Percentiles rank a stretch among this genome's conserved stretches.
These are phyloP conservation scores for Globisporangium cylindrosporum DNA, from an alignment of 352 stramenopile species.

Conservation along the genomic window DNA sequence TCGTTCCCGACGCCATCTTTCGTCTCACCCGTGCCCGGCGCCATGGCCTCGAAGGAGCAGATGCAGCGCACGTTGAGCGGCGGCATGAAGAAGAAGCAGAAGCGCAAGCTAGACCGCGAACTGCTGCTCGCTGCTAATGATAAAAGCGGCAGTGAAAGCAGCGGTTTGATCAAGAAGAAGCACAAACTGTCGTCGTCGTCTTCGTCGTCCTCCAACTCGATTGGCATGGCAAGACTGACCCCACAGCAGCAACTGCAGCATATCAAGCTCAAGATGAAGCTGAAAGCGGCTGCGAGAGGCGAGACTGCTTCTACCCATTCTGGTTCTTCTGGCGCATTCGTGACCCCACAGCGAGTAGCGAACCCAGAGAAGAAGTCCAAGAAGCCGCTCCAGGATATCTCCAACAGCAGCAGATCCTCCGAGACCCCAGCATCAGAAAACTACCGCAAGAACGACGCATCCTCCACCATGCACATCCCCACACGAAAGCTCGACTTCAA, in stretches of 20 bases:
- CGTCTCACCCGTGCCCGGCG: conserved; percentile 33
- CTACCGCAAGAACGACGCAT: neutral
- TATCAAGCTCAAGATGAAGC: conserved; percentile 17
- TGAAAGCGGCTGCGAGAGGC: conserved; percentile 14
- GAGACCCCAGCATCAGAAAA: neutral
- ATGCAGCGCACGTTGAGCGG: conserved; percentile 38
- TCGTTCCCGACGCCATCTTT: conserved; percentile 36
- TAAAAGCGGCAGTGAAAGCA: neutral
- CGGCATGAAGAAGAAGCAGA: conserved; percentile 29
- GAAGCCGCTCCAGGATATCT: conserved; percentile 40
- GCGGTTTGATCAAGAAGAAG: conserved; percentile 20
- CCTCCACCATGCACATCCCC: conserved; percentile 16
- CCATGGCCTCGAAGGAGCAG: conserved; percentile 16
- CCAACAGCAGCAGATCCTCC: conserved; percentile 30
- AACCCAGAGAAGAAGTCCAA: conserved; percentile 12
- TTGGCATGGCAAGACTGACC: conserved; percentile 1
- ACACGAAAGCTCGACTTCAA: conserved; percentile 50
- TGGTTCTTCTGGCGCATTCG: conserved; percentile 3
- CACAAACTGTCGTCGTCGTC: conserved; percentile 19
- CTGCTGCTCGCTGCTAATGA: conserved; percentile 15
- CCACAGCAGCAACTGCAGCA: conserved; percentile 14
- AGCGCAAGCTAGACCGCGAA: conserved; percentile 29
- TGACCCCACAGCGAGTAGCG: conserved; percentile 1
- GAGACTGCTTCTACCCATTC: neutral
- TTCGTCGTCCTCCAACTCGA: neutral